A percentile compares a stretch with the other conserved stretches of the same genome.
phyloP scores from a whole-genome alignment of 164 flowering plant species.

The Chimonanthus salicifolius region DNA sequence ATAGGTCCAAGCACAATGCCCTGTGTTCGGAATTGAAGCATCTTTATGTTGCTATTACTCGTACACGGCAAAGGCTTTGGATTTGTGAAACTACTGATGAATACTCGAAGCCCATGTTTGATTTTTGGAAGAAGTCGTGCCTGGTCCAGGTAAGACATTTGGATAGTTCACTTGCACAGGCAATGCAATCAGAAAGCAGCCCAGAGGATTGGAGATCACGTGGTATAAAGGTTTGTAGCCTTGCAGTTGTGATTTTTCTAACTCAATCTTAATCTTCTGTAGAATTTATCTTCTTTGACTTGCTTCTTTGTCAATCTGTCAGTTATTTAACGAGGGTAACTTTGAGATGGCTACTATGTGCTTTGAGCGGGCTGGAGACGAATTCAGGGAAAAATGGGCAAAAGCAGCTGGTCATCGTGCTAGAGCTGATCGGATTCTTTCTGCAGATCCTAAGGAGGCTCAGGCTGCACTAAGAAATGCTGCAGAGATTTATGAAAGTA shows the following conservation, averaged over 20 bases:
- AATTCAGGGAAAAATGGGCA: slow-evolving; percentile 42
- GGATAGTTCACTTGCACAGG: slow-evolving; percentile 55
- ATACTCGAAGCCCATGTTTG: slow-evolving; percentile 54
- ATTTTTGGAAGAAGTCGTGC: slow-evolving; percentile 59
- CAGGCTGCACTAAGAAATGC: slow-evolving; percentile 35
- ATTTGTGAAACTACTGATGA: slow-evolving; percentile 57
- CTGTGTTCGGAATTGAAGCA: slow-evolving; percentile 82
- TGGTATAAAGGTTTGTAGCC: slow-evolving; percentile 50
- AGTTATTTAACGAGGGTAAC: slow-evolving; percentile 57
- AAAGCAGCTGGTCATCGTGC: slow-evolving; percentile 55
- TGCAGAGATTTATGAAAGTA: slow-evolving; percentile 54
- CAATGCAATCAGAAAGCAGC: slow-evolving; percentile 61
- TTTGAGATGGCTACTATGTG: slow-evolving; percentile 75
- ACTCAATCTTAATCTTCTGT: not conserved
- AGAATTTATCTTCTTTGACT: not conserved
- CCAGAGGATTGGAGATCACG: slow-evolving; percentile 61
- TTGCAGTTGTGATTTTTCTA: not conserved
- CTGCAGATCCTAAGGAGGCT: slow-evolving; percentile 39
- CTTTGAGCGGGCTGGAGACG: slow-evolving; percentile 70
- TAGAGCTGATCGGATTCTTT: slow-evolving; percentile 35
- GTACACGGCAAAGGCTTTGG: slow-evolving; percentile 82
- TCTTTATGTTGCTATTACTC: slow-evolving; percentile 81
- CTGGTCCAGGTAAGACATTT: slow-evolving; percentile 47
- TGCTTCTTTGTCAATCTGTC: slow-evolving; percentile 7
- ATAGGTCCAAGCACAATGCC: slow-evolving; percentile 41